These are phyloP conservation scores for Phytophthora macrochlamydospora DNA, from an alignment of 352 stramenopile species.

Conservation along the genomic window DNA sequence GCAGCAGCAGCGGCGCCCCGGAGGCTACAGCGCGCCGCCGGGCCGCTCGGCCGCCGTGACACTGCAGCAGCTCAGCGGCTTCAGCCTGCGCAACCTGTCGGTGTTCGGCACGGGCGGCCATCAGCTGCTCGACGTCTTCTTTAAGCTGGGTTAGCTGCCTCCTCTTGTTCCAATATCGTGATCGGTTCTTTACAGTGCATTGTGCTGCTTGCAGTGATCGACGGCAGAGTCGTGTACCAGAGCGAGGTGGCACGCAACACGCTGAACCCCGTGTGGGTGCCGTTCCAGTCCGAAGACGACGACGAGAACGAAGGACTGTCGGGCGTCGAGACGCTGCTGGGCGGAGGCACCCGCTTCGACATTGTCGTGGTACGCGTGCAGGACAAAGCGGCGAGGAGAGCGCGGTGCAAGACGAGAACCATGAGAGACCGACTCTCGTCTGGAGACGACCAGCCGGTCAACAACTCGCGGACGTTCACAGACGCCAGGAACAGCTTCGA, in stretches of 20 bases:
- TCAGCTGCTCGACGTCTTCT: constrained; percentile 74
- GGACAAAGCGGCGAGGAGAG: constrained; percentile 45
- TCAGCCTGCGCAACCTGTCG: constrained; percentile 83
- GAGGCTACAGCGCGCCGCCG: constrained; percentile 22
- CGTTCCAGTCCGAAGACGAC: constrained; percentile 63
- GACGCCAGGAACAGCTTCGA: constrained; percentile 39
- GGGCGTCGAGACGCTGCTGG: constrained; percentile 46
- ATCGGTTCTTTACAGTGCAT: background rate
- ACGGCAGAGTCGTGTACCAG: constrained; percentile 70
- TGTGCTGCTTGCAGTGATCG: constrained; percentile 47
- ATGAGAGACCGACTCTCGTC: constrained; percentile 43
- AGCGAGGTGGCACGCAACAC: constrained; percentile 74
- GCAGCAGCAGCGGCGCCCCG: constrained; percentile 30
- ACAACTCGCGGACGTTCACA: constrained; percentile 49
- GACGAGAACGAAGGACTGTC: constrained; percentile 26
- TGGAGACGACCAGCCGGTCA: constrained; percentile 48
- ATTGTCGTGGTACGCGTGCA: constrained; percentile 71
- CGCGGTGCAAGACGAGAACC: constrained; percentile 56
- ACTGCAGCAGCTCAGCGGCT: constrained; percentile 75
- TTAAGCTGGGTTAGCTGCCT: constrained; percentile 57
- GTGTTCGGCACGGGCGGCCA: constrained; percentile 47
- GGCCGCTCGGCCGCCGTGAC: constrained; percentile 48
- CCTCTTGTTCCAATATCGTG: background rate
- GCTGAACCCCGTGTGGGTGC: constrained; percentile 84
- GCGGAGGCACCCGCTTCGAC: constrained; percentile 61